Conservation (phyloP, 2,329 filamentous ascomycete species). For the Basipetospora sp. region DNA sequence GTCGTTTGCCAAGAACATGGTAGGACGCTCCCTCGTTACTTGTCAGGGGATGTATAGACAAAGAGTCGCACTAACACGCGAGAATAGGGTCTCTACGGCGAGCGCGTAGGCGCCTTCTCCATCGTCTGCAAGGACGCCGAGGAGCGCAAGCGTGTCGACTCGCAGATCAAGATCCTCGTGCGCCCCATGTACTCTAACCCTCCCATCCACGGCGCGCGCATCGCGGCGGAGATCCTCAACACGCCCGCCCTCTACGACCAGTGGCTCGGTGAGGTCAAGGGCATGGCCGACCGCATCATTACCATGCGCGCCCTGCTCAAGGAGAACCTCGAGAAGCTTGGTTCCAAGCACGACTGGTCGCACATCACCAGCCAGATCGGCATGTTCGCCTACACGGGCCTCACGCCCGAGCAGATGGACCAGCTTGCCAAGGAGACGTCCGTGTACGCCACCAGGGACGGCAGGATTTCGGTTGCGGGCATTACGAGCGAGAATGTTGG, state of each 20-base stretch:
- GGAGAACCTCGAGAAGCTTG: constrained; percentile 85
- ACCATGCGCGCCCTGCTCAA: constrained; percentile 90
- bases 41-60: constrained; percentile 3
- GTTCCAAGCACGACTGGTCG: constrained; percentile 93
- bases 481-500: constrained; percentile 69
- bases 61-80: background rate
- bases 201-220: constrained; percentile 86
- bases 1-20: constrained; percentile 99
- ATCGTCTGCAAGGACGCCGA: constrained; percentile 71
- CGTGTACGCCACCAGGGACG: constrained; percentile 91
- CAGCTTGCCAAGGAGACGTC: constrained; percentile 85
- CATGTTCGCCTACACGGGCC: constrained; percentile 98
- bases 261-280: constrained; percentile 94
- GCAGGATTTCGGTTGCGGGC: constrained; percentile 71
- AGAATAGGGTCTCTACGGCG: constrained; percentile 80
- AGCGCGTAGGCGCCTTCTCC: constrained; percentile 94
- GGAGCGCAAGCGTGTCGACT: constrained; percentile 91
- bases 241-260: constrained; percentile 72
- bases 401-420: constrained; percentile 84
- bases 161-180: constrained; percentile 95
- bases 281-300: constrained; percentile 98
- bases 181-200: constrained; percentile 97
- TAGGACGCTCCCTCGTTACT: constrained; percentile 23
- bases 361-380: constrained; percentile 98
- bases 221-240: constrained; percentile 85